Percentiles rank a stretch among this genome's conserved stretches.
These are phyloP conservation scores for Vitis rupestris DNA, from an alignment of 164 flowering plant species.

Conservation along the genomic window DNA sequence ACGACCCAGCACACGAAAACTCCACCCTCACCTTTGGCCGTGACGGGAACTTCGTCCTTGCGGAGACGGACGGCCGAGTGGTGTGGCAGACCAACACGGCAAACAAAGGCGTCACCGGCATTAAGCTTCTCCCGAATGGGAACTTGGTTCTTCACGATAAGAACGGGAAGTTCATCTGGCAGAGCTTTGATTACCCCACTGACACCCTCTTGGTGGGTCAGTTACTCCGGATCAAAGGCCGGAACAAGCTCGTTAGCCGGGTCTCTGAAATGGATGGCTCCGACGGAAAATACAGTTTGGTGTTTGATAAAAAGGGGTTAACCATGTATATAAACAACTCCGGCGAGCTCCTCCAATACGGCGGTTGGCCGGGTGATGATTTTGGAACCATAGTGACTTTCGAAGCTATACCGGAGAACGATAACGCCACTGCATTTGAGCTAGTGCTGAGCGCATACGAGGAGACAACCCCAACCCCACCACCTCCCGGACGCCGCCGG, in stretches of 20 bases:
- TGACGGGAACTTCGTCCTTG: slow-evolving; percentile 35
- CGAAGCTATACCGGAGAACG: slow-evolving; percentile 6
- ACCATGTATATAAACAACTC: slow-evolving; percentile 11
- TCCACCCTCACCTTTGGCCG: slow-evolving; percentile 27
- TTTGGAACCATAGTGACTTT: slow-evolving; percentile 2
- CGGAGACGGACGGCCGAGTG: slow-evolving; percentile 27
- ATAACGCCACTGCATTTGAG: slow-evolving; percentile 8
- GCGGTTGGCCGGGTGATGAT: background rate
- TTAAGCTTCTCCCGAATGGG: slow-evolving; percentile 22
- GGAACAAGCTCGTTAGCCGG: slow-evolving; percentile 25
- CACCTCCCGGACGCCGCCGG: background rate
- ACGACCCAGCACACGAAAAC: slow-evolving; percentile 25
- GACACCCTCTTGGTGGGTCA: slow-evolving; percentile 38
- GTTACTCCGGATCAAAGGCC: slow-evolving; percentile 13
- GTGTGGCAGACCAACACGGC: slow-evolving; percentile 38
- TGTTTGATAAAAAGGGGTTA: slow-evolving; percentile 12
- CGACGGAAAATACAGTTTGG: slow-evolving; percentile 29
- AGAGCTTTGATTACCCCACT: slow-evolving; percentile 34
- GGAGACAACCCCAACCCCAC: background rate
- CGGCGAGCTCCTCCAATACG: background rate
- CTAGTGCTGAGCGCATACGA: background rate
- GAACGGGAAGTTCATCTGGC: slow-evolving; percentile 29
- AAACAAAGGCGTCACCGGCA: slow-evolving; percentile 26
- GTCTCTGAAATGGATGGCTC: slow-evolving; percentile 14
- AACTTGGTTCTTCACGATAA: slow-evolving; percentile 32